A percentile compares a stretch with the other conserved stretches of the same genome.
Evolutionary conservation across 1,139 yeast species (phyloP).

Genomic region (Saccharomyces hybrid): DNA sequence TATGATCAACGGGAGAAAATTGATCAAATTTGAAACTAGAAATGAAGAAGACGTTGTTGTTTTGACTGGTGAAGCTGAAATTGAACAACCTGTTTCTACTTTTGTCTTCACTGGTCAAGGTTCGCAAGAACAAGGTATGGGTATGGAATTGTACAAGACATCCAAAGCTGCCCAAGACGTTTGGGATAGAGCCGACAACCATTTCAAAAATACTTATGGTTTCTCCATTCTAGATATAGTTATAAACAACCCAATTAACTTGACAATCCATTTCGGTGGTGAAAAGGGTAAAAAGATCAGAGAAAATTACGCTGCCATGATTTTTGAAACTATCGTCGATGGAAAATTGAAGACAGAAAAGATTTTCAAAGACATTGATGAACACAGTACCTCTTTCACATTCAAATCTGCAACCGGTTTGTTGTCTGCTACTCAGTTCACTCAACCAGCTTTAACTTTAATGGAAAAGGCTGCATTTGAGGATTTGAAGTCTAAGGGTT

Average conservation of each 20-base stretch:
- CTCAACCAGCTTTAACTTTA: constrained; percentile 97
- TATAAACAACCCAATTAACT: constrained; percentile 88
- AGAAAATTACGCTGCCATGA: constrained; percentile 92
- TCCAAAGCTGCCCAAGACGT: constrained; percentile 90
- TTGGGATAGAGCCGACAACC: constrained; percentile 96
- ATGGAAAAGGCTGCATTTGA: constrained; percentile 99
- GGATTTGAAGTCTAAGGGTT: constrained; percentile 92
- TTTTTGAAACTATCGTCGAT: constrained; percentile 88
- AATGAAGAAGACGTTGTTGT: constrained; percentile 78
- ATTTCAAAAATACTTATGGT: constrained; percentile 89
- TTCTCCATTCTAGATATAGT: constrained; percentile 95
- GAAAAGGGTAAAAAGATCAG: constrained; percentile 92
- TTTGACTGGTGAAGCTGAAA: constrained; percentile 91
- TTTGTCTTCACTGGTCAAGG: constrained; percentile 99
- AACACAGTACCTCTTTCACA: constrained; percentile 73
- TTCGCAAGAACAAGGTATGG: constrained; percentile 99
- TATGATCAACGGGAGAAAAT: constrained; percentile 98
- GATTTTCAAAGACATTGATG: constrained; percentile 87
- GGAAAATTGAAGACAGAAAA: constrained; percentile 84
- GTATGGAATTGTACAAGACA: constrained; percentile 92
- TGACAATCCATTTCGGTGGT: constrained; percentile 96
- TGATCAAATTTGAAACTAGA: constrained; percentile 82
- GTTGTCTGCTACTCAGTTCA: constrained; percentile 94
- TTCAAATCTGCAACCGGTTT: constrained; percentile 92
- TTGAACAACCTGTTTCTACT: constrained; percentile 94